phyloP scores from a whole-genome alignment of 1,284 basidiomycete genomes.

The Puccinia coronata region DNA sequence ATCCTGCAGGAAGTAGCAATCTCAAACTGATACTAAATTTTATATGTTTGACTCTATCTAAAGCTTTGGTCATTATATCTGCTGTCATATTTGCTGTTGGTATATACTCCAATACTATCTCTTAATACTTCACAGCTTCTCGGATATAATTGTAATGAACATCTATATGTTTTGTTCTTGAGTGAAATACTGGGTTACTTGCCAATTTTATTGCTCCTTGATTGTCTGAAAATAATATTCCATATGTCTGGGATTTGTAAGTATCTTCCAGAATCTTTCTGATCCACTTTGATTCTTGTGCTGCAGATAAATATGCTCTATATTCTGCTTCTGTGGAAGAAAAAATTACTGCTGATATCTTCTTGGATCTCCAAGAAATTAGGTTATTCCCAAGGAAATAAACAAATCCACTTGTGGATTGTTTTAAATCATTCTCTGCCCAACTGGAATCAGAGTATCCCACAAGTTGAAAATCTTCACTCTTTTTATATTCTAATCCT shows the following conservation, averaged over 20 bases:
- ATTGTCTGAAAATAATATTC: too few species aligned
- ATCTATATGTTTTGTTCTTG: conserved; percentile 46
- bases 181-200: conserved; percentile 42
- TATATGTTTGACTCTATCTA: conserved; percentile 42
- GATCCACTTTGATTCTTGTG: too few species aligned
- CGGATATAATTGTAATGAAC: conserved; percentile 39
- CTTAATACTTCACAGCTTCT: conserved; percentile 37
- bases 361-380: too few species aligned
- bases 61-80: conserved; percentile 38
- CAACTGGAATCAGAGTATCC: conserved; percentile 39
- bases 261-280: too few species aligned
- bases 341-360: too few species aligned
- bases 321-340: too few species aligned
- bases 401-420: conserved; percentile 13
- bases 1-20: conserved; percentile 24
- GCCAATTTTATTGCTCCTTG: too few species aligned
- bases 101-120: too few species aligned
- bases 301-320: too few species aligned
- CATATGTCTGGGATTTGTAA: too few species aligned
- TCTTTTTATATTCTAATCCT: conserved; percentile 27
- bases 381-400: conserved; percentile 1
- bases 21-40: conserved; percentile 16
- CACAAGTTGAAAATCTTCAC: conserved; percentile 1
- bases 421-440: conserved; percentile 33
- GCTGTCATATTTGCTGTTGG: too few species aligned